A percentile compares a stretch with the other conserved stretches of the same genome.
phyloP scores from a whole-genome alignment of 805 yeast genomes.

The Zygotorulaspora sp. region DNA sequence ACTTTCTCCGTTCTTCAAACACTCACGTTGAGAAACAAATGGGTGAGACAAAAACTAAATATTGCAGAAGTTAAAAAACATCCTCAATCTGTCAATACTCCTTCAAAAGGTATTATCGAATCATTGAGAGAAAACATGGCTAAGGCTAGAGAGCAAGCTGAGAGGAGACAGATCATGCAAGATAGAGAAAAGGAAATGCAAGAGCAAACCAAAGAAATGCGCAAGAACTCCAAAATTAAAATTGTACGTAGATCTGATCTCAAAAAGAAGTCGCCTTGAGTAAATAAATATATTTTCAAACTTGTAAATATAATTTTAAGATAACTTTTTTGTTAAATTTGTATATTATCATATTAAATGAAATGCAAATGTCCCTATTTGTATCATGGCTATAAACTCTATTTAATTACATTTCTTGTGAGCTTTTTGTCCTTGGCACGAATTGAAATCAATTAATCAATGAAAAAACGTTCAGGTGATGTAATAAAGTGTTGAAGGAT shows the following conservation, averaged over 20 bases:
- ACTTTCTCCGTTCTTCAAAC: conserved; percentile 71
- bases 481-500: conserved; percentile 47
- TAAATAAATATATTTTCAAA: not conserved
- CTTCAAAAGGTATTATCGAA: conserved; percentile 36
- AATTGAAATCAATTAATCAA: no score
- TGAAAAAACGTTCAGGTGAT: conserved; percentile 36
- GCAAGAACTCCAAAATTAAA: conserved; percentile 27
- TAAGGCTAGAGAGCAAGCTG: conserved; percentile 39
- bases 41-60: conserved; percentile 52
- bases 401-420: no score
- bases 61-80: conserved; percentile 61
- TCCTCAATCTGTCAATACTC: conserved; percentile 36
- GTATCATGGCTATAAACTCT: no score
- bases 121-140: conserved; percentile 40
- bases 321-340: not conserved
- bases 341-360: not conserved
- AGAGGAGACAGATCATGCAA: conserved; percentile 36
- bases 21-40: conserved; percentile 51
- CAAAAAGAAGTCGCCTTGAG: conserved; percentile 10
- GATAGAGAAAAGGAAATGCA: conserved; percentile 35
- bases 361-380: not conserved
- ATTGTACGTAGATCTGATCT: conserved; percentile 29
- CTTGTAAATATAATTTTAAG: conserved; percentile 11
- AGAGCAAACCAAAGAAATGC: conserved; percentile 33
- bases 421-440: no score